Base-by-base conservation (phyloP, 495 filamentous ascomycete genomes). In the Penicillium crystallinum region DNA sequence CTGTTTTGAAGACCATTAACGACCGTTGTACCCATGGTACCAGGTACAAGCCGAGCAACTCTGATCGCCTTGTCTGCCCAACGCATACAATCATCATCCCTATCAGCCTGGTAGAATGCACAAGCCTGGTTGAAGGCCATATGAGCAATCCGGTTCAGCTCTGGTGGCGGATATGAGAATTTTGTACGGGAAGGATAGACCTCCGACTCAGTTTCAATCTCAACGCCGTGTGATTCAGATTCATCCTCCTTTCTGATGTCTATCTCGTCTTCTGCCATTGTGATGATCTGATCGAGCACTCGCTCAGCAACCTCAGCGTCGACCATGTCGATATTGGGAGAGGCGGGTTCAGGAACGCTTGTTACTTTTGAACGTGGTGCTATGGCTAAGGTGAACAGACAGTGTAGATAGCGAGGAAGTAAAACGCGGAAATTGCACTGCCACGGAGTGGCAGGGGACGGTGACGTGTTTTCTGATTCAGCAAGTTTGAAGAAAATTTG, bases 71-170 rank as follows among this genome's bases (percentile, higher is more conserved):
- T 83, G 31, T 71, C 69, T 6, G 80, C 84, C 88, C 88, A 91
- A 19, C 71, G 65, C 54, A 74, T 77, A 46, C 81, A 85, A 4
- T 73, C 71, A 23, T 72, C 77, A 45, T 83, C 79, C 42, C 84
- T 75, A 0, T 70, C 70, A 3, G 57, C 62, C 12, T 80, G 70
- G 53, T 87, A 91, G 37, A 85, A 81, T 53, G 93, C 89, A 18
- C 91, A 77, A 0, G 85, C 85, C 36, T 77, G 81, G 55, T 95
- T 95, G 73, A 93, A 96, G 0, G 84, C 68, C 2, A 77, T 81
- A 0, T 81, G 81, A 1, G 84, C 83, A 25, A 97, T 79, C 85
- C 87, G 91, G 57, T 87, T 82, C 2, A 96, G 69, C 55, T 96
- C 91, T 6, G 80, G 77, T 9, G 67, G 52, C 4, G 88, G 88